Percentiles rank a stretch among this genome's conserved stretches.
These are phyloP conservation scores for Colletotrichum tropicicola DNA, from an alignment of 2,329 filamentous ascomycete species.

Conservation along the genomic window DNA sequence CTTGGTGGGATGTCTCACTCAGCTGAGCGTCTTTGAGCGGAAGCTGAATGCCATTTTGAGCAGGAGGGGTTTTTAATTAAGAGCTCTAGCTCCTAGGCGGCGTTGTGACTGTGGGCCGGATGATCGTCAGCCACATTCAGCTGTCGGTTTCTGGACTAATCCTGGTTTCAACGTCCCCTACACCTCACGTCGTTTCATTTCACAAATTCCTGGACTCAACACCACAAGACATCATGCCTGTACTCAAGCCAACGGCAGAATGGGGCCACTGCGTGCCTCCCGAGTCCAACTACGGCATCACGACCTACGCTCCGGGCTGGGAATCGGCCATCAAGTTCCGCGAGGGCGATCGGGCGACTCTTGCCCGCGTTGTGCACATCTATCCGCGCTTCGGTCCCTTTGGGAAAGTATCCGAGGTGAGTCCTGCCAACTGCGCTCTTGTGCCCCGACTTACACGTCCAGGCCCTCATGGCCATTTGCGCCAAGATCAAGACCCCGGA, in stretches of 20 bases:
- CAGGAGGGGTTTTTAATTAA: too few species aligned
- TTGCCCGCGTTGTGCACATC: slow-evolving; percentile 49
- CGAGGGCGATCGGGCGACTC: slow-evolving; percentile 47
- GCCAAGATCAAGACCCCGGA: slow-evolving; percentile 39
- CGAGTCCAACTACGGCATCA: slow-evolving; percentile 55
- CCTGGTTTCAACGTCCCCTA: neutral
- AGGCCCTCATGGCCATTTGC: slow-evolving; percentile 49
- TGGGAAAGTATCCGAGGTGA: slow-evolving; percentile 44
- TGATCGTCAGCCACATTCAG: too few species aligned
- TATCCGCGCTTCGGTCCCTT: slow-evolving; percentile 58
- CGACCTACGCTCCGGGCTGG: slow-evolving; percentile 56
- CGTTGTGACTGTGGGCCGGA: too few species aligned
- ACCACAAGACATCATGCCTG: slow-evolving; percentile 38
- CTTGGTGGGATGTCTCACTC: too few species aligned
- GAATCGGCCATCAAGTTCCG: slow-evolving; percentile 47
- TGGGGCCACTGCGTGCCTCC: slow-evolving; percentile 57
- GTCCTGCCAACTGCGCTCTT: slow-evolving; percentile 4
- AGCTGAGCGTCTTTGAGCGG: too few species aligned
- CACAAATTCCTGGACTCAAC: neutral
- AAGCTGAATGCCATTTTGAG: too few species aligned
- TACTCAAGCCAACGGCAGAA: slow-evolving; percentile 47
- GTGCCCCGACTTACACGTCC: neutral
- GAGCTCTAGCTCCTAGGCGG: too few species aligned
- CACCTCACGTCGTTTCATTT: neutral
- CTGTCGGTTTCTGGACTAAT: too few species aligned